phyloP scores from a whole-genome alignment of 1,284 basidiomycete species.

The Malassezia furfur region DNA sequence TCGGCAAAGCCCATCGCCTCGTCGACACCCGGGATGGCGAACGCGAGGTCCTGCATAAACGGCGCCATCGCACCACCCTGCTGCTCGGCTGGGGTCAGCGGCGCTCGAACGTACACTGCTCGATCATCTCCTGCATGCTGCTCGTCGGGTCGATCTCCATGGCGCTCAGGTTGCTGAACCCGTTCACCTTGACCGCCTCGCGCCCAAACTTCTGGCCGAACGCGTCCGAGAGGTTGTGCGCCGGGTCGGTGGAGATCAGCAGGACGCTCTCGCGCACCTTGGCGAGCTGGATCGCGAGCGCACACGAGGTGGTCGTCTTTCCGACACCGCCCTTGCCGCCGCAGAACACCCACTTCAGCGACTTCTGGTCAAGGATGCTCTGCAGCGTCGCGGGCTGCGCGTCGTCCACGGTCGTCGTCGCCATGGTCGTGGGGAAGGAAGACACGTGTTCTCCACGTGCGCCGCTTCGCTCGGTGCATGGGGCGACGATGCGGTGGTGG shows the following conservation, averaged over 20 bases:
- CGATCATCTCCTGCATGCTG: constrained; percentile 96
- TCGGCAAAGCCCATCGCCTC: constrained; percentile 99
- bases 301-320: constrained; percentile 46
- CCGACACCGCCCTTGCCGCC: constrained; percentile 48
- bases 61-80: constrained; percentile 78
- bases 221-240: constrained; percentile 96
- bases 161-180: constrained; percentile 88
- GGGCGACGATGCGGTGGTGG: constrained; percentile 3
- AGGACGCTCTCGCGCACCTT: constrained; percentile 42
- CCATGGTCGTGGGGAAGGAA: background rate
- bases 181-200: constrained; percentile 97
- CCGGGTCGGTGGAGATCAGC: constrained; percentile 77
- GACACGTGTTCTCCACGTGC: constrained; percentile 2
- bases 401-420: constrained; percentile 27
- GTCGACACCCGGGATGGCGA: constrained; percentile 96
- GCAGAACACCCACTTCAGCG: constrained; percentile 47
- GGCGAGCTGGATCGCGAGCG: constrained; percentile 43
- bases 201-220: constrained; percentile 99
- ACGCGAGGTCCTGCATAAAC: constrained; percentile 99
- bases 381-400: constrained; percentile 37
- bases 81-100: constrained; percentile 60
- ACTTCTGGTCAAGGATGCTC: constrained; percentile 44
- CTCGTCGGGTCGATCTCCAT: constrained; percentile 99
- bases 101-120: constrained; percentile 62
- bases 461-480: background rate